Evolutionary conservation across 2,329 filamentous ascomycete genomes (phyloP), one percentile per base, ranked within the genome.

Genomic region (Diatrype stigma): DNA sequence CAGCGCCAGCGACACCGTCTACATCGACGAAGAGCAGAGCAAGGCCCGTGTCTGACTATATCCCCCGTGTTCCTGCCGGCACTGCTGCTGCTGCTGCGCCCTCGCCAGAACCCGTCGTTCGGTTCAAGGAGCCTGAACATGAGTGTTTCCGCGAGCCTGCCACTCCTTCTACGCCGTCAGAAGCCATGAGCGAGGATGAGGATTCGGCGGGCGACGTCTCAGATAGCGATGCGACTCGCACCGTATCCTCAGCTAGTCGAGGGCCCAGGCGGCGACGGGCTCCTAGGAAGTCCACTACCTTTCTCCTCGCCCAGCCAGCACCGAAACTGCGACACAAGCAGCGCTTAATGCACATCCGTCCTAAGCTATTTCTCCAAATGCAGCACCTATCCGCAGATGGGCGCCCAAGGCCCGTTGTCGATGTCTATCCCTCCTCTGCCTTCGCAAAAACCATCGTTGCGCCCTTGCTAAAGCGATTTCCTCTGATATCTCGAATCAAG

Each of bases 341-440:
- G 63, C 76, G 87, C 22, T 78, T 86, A 55, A 73, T 90, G 34
- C 75, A 86, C 59, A 75, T 87, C 28, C 81, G 86, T 16, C 86
- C 87, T 11, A 82, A 82, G 48, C 71, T 90, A 17, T 71, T 90
- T 6, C 75, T 92, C 6, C 88, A 93, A 66, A 72, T 92, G 16
- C 88, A 91, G 62, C 77, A 81, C 51, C 66, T 90, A n/a, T 74
- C 78, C 2, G 69, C 76, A 38, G 77, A 82, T 54, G 74, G 74
- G 16, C 80, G 87, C 22, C 85, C 86, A 0, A 76, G 77, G 47
- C 88, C 88, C 1, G 79, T 82, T 3, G 83, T 89, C 56, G 88
- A 93, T 59, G 81, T 90, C n/a, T 78, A 90, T 40, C 86, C 87
- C 0, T 82, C 85, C 2, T 81, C 80, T n/a, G 73, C 80, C 14